A percentile compares a stretch with the other conserved stretches of the same genome.
Conservation (phyloP, 2,329 filamentous ascomycete species). For the Fusarium sp. region DNA sequence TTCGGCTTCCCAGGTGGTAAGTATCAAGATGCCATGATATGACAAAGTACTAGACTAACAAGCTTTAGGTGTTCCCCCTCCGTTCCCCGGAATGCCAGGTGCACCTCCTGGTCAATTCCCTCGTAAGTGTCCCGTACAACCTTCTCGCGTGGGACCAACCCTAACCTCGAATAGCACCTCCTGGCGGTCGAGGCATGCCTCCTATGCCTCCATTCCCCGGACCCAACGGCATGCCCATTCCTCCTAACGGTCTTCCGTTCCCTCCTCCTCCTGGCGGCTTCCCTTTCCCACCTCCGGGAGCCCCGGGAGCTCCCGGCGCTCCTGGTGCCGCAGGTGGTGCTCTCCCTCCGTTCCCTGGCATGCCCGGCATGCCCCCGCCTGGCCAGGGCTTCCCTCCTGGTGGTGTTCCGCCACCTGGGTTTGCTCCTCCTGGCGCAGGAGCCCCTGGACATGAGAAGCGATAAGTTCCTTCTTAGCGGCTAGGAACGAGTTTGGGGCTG, state of each 20-base stretch:
- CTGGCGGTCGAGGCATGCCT: constrained; percentile 64
- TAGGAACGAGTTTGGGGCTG: constrained; percentile 29
- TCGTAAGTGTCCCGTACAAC: constrained; percentile 60
- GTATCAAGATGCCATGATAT: constrained; percentile 46
- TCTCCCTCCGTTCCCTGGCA: constrained; percentile 50
- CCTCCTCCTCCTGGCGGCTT: constrained; percentile 45
- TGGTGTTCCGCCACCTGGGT: constrained; percentile 51
- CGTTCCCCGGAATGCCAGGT: constrained; percentile 66
- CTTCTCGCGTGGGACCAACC: background rate
- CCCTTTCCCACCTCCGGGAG: constrained; percentile 56
- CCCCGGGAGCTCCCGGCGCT: constrained; percentile 50
- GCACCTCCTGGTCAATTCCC: constrained; percentile 58
- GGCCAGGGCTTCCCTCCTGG: constrained; percentile 60
- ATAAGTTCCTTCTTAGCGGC: constrained; percentile 42
- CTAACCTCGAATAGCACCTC: constrained; percentile 56
- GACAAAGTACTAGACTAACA: constrained; percentile 19
- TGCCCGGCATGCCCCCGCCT: constrained; percentile 56
- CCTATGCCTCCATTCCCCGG: constrained; percentile 59
- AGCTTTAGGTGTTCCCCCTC: constrained; percentile 66
- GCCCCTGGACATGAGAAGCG: constrained; percentile 57
- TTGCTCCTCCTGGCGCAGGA: constrained; percentile 52
- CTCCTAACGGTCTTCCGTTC: constrained; percentile 56
- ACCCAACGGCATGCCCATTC: constrained; percentile 59
- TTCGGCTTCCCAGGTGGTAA: constrained; percentile 73
- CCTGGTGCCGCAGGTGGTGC: constrained; percentile 46